Base-by-base conservation (phyloP, 345 rosid species). In the Hirschfeldia incana region DNA sequence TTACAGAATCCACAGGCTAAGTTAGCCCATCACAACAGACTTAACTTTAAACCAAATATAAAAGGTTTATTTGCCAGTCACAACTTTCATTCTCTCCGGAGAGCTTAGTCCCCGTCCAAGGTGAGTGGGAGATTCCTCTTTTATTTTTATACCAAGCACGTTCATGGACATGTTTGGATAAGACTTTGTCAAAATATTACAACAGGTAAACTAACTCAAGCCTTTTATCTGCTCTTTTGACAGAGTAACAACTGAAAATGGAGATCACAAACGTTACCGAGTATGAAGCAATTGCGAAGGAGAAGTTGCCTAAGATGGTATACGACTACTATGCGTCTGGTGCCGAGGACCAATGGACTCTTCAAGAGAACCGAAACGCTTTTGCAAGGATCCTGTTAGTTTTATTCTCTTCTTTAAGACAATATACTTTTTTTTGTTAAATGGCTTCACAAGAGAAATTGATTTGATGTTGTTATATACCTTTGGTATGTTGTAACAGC, bases 301-400 rank as follows among this genome's bases (percentile, higher is more conserved):
- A 82, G 74, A 90, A 86, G 72, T 77, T 90, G 83, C 94, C 94
- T 30, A 86, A 90, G 86, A 90, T 88, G 91, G 91, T 76, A 8
- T 90, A 76, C 46, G 94, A 90, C 80, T 90, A 90, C 85, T 90
- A 86, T 79, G 90, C 94, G 29, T 90, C 94, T 28, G 94, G 94
- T 34, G 90, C 94, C 49, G 94, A 90, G 69, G 94, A 90, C 81
- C 91, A 90, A 61, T 90, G 91, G 94, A 85, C 85, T 70, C 88
- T 88, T 44, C 64, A 72, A 65, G 94, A 90, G 78, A 90, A 90
- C 78, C 76, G 90, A 55, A 76, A 79, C 78, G 91, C 94, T 15
- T 90, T 90, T 80, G 84, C 91, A n/a, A 83, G 87, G 65, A 89
- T 89, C 74, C 80, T 86, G 96, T 91, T 70, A 85, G 88, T 72